Evolutionary conservation across 495 filamentous ascomycete species (phyloP).

Genomic region (Penicillium cataractarum): DNA sequence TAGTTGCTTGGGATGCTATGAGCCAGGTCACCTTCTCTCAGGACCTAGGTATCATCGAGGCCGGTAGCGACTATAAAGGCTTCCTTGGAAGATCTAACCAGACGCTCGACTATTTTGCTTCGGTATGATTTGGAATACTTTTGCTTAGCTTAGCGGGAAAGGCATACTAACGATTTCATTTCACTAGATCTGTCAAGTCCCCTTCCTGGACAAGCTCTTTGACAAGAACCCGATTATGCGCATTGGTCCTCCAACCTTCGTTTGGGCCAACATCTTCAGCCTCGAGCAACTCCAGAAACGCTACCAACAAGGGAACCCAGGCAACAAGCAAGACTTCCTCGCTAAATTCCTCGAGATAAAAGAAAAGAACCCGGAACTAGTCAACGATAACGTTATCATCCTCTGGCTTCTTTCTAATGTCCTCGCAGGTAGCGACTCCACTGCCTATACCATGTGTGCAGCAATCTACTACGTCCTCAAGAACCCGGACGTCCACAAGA

Average conservation of each 20-base stretch:
- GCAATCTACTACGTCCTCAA: conserved; percentile 48
- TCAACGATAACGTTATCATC: conserved; percentile 27
- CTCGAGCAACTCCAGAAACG: conserved; percentile 26
- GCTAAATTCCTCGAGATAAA: conserved; percentile 28
- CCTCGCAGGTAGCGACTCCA: conserved; percentile 44
- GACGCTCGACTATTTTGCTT: conserved; percentile 39
- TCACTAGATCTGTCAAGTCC: conserved; percentile 30
- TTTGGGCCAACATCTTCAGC: conserved; percentile 32
- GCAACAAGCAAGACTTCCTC: conserved; percentile 25
- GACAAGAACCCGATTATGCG: conserved; percentile 32
- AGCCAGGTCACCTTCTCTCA: conserved; percentile 39
- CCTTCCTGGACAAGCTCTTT: conserved; percentile 22
- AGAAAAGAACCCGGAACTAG: conserved; percentile 27
- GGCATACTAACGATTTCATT: not conserved
- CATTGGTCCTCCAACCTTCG: conserved; percentile 28
- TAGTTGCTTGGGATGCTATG: conserved; percentile 45
- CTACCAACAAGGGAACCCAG: conserved; percentile 4
- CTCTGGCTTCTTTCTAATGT: conserved; percentile 35
- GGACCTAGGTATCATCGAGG: conserved; percentile 32
- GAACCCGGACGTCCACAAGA: conserved; percentile 26
- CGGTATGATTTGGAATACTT: not conserved
- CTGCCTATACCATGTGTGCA: conserved; percentile 35
- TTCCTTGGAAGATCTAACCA: conserved; percentile 28
- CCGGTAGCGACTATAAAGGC: conserved; percentile 23
- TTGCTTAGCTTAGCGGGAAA: too few relatives aligned